A percentile compares a stretch with the other conserved stretches of the same genome.
Conservation (phyloP, 768 basidiomycete species). For the Boletus rubescentipes region DNA sequence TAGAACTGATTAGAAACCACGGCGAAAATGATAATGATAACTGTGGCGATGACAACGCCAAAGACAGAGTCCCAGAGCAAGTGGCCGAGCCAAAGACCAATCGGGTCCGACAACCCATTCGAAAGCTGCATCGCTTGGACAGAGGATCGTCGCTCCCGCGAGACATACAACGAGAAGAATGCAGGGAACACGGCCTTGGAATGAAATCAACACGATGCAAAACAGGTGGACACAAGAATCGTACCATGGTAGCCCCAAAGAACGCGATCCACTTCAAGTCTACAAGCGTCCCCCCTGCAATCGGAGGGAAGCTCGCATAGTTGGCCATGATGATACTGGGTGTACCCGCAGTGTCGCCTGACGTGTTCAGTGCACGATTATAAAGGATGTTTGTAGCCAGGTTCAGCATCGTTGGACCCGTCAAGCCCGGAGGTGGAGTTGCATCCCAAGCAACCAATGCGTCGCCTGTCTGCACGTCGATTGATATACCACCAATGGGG, state of each 20-base stretch:
- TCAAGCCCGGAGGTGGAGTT: constrained; percentile 52
- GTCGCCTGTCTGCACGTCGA: constrained; percentile 48
- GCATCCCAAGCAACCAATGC: constrained; percentile 74
- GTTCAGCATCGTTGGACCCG: constrained; percentile 63
- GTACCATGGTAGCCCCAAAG: constrained; percentile 70
- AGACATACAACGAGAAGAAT: constrained; percentile 77
- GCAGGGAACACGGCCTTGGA: constrained; percentile 72
- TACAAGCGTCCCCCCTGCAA: constrained; percentile 54
- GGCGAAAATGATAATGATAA: constrained; percentile 64
- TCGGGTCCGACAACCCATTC: constrained; percentile 68
- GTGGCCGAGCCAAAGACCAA: constrained; percentile 79
- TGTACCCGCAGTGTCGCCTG: constrained; percentile 36
- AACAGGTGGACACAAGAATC: constrained; percentile 2
- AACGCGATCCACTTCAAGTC: constrained; percentile 75
- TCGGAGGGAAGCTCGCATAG: constrained; percentile 57
- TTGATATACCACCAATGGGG: constrained; percentile 67
- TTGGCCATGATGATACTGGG: constrained; percentile 57
- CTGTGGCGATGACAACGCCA: constrained; percentile 56
- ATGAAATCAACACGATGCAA: not conserved
- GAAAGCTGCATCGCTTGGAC: constrained; percentile 84
- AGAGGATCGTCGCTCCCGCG: constrained; percentile 61
- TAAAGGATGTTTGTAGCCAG: constrained; percentile 66
- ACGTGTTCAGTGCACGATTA: constrained; percentile 57
- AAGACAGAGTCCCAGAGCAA: constrained; percentile 69
- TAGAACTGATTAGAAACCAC: constrained; percentile 59